Evolutionary conservation across 2,329 filamentous ascomycete species (phyloP), one percentile per base, ranked within the genome.

Genomic region (Escovopsis weberi): DNA sequence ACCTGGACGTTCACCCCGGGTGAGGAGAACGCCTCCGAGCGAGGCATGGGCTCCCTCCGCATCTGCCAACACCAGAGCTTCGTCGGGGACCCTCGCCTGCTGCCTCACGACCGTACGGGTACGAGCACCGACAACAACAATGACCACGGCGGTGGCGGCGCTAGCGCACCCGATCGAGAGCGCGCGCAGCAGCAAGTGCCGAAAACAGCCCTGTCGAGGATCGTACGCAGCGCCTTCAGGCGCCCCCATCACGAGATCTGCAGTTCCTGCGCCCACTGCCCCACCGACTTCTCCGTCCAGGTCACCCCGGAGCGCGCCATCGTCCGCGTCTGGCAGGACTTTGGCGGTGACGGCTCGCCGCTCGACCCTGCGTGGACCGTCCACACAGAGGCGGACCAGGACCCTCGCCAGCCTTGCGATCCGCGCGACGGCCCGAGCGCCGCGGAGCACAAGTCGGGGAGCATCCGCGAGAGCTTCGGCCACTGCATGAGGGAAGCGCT

Each of bases 311-410:
- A 37, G 2, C 26, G 33, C n/a, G 26, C 32, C 7, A 33, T 32
- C 5, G 32, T 50, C 12, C 38, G 38, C 5, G 10, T 26, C 26
- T 50, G 48, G 48, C 19, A 38, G 11, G 48, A 50, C n/a, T 28
- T 50, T 36, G 48, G 48, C 10, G 15, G 42, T n/a, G 43, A 49
- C n/a, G 35, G 38, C 26, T 44, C 43, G 7, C 37, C 43, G 11
- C 9, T 35, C 0, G 37, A 49, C 30, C 19, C 6, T 1, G 9
- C 10, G 10, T 46, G 45, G 45, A 37, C 4, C 34, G 23, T 38
- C 15, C 41, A 43, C 2, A 28, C 26, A 4, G 34, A 9, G 18
- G 30, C 12, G 12, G 15, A 32, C 8, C 30, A 6, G 6, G 26
- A 28, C 26, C 26, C 9, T 5, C 26, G 5, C 26, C 26, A 6